phyloP scores from a whole-genome alignment of 164 flowering plant genomes.

The Litsea cubeba region DNA sequence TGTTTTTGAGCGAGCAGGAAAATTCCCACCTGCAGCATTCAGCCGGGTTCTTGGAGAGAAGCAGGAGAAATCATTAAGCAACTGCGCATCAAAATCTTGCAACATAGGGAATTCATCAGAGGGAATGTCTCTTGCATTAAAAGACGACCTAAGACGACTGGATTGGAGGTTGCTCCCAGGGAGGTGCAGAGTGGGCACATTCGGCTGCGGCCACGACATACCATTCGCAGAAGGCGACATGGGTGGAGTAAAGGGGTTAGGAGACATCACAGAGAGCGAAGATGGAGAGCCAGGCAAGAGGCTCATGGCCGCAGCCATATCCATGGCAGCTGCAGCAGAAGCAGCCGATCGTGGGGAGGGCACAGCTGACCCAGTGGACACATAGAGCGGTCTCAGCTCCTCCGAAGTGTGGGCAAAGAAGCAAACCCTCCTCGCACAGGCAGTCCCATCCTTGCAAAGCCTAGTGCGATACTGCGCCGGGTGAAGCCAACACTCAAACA shows the following conservation, averaged over 20 bases:
- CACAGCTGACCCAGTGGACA: slow-evolving; percentile 87
- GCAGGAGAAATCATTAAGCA: slow-evolving; percentile 52
- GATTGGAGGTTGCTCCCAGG: slow-evolving; percentile 90
- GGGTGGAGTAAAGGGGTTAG: slow-evolving; percentile 79
- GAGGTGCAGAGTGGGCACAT: slow-evolving; percentile 80
- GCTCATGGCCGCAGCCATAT: slow-evolving; percentile 72
- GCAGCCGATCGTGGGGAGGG: slow-evolving; percentile 71
- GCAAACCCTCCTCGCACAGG: slow-evolving; percentile 75
- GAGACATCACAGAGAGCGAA: slow-evolving; percentile 57
- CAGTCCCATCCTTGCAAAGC: slow-evolving; percentile 83
- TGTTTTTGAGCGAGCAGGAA: slow-evolving; percentile 44
- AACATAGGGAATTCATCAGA: slow-evolving; percentile 47
- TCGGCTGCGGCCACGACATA: slow-evolving; percentile 72
- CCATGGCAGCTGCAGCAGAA: slow-evolving; percentile 58
- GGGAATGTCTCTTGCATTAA: slow-evolving; percentile 75
- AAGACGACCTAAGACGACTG: slow-evolving; percentile 81
- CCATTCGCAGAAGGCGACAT: slow-evolving; percentile 82
- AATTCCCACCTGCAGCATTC: slow-evolving; percentile 36
- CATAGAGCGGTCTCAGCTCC: slow-evolving; percentile 80
- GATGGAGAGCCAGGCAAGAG: slow-evolving; percentile 81
- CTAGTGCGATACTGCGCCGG: slow-evolving; percentile 95
- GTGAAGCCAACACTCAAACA: slow-evolving; percentile 96
- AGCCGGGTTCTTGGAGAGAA: slow-evolving; percentile 36
- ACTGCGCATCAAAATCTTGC: slow-evolving; percentile 55
- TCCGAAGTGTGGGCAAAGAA: slow-evolving; percentile 89